Conservation (phyloP, 441 rosid species). For the Geranium incanum region DNA sequence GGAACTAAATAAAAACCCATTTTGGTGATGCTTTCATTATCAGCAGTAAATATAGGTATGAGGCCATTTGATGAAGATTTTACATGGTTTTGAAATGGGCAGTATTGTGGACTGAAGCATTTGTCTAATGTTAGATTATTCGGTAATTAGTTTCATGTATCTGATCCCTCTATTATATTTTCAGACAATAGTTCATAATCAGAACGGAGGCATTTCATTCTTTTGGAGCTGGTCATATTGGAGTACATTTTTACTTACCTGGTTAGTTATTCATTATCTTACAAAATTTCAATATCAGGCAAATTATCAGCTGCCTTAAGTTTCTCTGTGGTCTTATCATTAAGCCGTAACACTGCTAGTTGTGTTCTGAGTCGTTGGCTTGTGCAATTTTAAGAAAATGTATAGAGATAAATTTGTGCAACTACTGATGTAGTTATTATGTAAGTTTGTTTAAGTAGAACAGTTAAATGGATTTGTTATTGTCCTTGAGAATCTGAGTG, state of each 20-base stretch:
- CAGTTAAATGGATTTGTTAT: background rate
- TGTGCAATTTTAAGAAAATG: background rate
- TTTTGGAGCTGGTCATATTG: conserved; percentile 99
- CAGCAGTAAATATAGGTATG: too few species aligned
- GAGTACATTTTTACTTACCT: conserved; percentile 95
- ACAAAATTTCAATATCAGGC: background rate
- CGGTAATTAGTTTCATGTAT: background rate
- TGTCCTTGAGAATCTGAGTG: background rate
- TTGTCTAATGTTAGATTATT: background rate
- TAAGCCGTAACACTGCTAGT: background rate
- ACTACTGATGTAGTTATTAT: background rate
- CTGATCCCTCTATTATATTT: background rate
- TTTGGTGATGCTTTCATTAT: too few species aligned
- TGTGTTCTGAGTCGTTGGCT: background rate
- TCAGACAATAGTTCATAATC: conserved; percentile 57
- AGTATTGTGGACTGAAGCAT: background rate
- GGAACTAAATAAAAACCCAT: background rate
- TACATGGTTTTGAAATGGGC: background rate
- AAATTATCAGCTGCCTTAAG: background rate
- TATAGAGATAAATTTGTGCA: background rate
- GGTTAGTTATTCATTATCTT: conserved; percentile 41
- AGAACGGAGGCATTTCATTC: conserved; percentile 69
- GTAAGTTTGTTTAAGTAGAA: background rate
- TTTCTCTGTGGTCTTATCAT: background rate
- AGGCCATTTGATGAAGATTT: background rate